Evolutionary conservation across 768 basidiomycete species (phyloP).

Genomic region (Kwoniella mangroviensis): DNA sequence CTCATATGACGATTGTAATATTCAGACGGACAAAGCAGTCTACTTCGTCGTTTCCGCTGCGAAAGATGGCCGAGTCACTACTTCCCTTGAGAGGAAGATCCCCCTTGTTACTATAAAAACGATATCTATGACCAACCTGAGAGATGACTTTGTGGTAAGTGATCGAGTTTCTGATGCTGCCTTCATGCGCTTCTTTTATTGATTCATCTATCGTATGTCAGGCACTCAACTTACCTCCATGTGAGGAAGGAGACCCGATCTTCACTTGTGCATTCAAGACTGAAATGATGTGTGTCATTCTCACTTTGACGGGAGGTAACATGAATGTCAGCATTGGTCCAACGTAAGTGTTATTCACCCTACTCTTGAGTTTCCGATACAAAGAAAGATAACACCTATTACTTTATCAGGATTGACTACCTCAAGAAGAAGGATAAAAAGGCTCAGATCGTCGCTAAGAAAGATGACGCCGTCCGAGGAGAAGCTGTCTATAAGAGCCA

Average conservation of each 20-base stretch:
- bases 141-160: conserved; percentile 93
- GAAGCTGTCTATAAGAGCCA: conserved; percentile 94
- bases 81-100: conserved; percentile 80
- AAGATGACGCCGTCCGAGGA: conserved; percentile 79
- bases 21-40: conserved; percentile 80
- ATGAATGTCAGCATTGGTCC: conserved; percentile 75
- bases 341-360: conserved; percentile 64
- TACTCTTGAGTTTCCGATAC: no score
- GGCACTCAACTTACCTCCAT: conserved; percentile 75
- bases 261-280: conserved; percentile 95
- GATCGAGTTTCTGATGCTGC: not conserved
- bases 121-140: conserved; percentile 81
- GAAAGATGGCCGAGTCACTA: conserved; percentile 68
- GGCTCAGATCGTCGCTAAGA: conserved; percentile 80
- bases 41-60: conserved; percentile 70
- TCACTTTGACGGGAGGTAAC: conserved; percentile 77
- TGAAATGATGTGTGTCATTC: conserved; percentile 79
- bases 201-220: conserved; percentile 51
- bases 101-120: conserved; percentile 83
- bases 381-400: no score
- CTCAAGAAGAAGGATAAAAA: conserved; percentile 97
- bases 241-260: conserved; percentile 93
- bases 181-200: not conserved
- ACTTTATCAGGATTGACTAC: conserved; percentile 71
- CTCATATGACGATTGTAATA: conserved; percentile 13